These are phyloP conservation scores for Marasmius oreades DNA, from an alignment of 1,284 basidiomycete species.

Conservation along the genomic window DNA sequence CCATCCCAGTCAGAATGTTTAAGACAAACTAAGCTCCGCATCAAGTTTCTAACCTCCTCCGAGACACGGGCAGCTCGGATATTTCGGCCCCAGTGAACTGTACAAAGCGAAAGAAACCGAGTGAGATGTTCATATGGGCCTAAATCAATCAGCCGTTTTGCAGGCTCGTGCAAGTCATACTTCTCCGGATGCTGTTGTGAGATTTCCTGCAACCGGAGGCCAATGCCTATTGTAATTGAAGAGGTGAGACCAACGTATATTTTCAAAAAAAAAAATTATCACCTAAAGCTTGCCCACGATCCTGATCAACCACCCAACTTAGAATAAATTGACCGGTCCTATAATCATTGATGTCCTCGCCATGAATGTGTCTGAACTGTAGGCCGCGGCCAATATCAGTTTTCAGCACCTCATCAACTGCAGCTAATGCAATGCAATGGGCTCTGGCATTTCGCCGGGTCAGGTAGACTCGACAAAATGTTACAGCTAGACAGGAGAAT, in stretches of 20 bases:
- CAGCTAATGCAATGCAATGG: constrained; percentile 9
- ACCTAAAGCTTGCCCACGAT: constrained; percentile 18
- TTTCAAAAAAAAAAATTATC: background rate
- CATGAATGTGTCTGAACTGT: constrained; percentile 14
- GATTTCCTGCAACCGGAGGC: constrained; percentile 12
- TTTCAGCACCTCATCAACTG: constrained; percentile 13
- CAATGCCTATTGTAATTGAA: constrained; percentile 10
- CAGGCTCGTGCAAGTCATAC: constrained; percentile 13
- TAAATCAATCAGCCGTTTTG: constrained; percentile 9
- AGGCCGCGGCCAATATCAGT: constrained; percentile 13
- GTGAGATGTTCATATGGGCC: constrained; percentile 15
- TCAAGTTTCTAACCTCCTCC: constrained; percentile 8
- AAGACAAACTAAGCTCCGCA: constrained; percentile 14
- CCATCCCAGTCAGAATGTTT: constrained; percentile 14
- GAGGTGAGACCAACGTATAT: background rate
- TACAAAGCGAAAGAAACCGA: constrained; percentile 15
- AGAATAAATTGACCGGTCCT: constrained; percentile 1
- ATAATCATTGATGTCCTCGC: background rate
- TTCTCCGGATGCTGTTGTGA: background rate
- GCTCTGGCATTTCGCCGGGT: constrained; percentile 15
- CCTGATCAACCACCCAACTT: constrained; percentile 14
- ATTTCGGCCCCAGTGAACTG: constrained; percentile 11
- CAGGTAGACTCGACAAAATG: constrained; percentile 9
- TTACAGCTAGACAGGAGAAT: constrained; percentile 1
- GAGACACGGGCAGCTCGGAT: constrained; percentile 7